phyloP scores from a whole-genome alignment of 129 eudicot species.

The Artemisia annua region DNA sequence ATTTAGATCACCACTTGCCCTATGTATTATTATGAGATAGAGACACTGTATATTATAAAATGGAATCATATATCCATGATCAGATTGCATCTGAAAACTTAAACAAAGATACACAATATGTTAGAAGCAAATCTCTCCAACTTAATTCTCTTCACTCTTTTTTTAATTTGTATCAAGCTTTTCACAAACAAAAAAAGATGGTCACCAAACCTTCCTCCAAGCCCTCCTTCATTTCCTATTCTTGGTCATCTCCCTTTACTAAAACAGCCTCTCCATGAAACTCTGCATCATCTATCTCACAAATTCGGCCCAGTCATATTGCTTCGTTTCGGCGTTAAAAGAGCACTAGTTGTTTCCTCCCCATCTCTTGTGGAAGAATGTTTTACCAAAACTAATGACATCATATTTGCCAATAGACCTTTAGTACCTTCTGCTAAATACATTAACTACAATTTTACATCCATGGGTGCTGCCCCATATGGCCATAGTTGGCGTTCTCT shows the following conservation, averaged over 20 bases:
- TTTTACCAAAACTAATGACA: slow-evolving; percentile 42
- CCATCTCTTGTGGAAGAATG: slow-evolving; percentile 45
- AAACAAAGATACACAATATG: not conserved
- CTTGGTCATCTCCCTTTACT: slow-evolving; percentile 13
- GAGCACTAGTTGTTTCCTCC: slow-evolving; percentile 40
- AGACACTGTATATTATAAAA: too few species aligned
- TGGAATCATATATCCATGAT: too few species aligned
- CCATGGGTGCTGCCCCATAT: slow-evolving; percentile 26
- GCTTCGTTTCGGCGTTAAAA: slow-evolving; percentile 35
- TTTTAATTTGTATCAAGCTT: not conserved
- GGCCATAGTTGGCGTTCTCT: slow-evolving; percentile 32
- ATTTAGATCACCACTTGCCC: too few species aligned
- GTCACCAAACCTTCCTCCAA: slow-evolving; percentile 16
- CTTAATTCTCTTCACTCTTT: slow-evolving; percentile 1
- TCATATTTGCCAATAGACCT: slow-evolving; percentile 44
- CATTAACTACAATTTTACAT: slow-evolving; percentile 26
- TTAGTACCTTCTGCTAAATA: not conserved
- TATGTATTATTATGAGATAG: too few species aligned
- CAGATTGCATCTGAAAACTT: too few species aligned
- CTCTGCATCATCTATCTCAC: slow-evolving; percentile 20
- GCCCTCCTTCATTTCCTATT: slow-evolving; percentile 19
- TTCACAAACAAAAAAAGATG: not conserved
- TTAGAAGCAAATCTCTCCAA: not conserved
- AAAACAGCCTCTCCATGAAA: slow-evolving; percentile 21
- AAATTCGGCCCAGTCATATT: slow-evolving; percentile 46